Evolutionary conservation across 306 rosid species (phyloP), one percentile per base, ranked within the genome.

Genomic region (Pyrus bretschneideri): DNA sequence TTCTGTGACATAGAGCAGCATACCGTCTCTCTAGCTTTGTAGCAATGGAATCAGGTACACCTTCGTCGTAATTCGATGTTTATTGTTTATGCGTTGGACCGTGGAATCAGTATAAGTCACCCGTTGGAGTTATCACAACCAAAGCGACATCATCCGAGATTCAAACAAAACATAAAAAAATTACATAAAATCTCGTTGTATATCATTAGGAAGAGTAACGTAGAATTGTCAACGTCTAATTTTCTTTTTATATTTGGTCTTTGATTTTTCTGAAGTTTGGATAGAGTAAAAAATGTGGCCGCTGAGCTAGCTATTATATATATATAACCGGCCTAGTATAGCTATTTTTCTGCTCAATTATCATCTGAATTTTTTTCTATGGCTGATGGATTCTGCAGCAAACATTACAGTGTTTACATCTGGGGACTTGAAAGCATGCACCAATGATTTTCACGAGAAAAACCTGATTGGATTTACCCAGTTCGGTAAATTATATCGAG

Each of bases 401-500:
- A 84, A 81, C 25, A 72, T 81, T 40, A 4, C 35, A 40, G 83
- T 69, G 59, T 78, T 88, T 76, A 77, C 87, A 67, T 68, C 83
- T 5, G 82, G 85, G 72, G 84, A 81, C 51, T 79, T 88, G 83
- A 80, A 78, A 76, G 69, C 70, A 77, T 75, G 76, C 33, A 88
- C 91, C 80, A 73, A 87, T 64, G 66, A 76, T 66, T 88, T 88
- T 83, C 71, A 80, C 75, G 54, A 66, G 68, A 78, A 19, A 49
- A 92, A 84, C 76, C 69, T 82, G 73, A 84, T 89, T 35, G 90
- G 88, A 68, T 44, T 61, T 18, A 83, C 89, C 21, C 86, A 88
- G 35, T 84, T 84, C 74, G 85, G 87, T 5, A 87, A 78, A 83
- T 67, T 87, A 71, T 92, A 79, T 77, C 85, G 90, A 78, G 91